A percentile compares a stretch with the other conserved stretches of the same genome.
Evolutionary conservation across 78 protist species (phyloP).

Genomic region (Anaeramoeba flamelloides): DNA sequence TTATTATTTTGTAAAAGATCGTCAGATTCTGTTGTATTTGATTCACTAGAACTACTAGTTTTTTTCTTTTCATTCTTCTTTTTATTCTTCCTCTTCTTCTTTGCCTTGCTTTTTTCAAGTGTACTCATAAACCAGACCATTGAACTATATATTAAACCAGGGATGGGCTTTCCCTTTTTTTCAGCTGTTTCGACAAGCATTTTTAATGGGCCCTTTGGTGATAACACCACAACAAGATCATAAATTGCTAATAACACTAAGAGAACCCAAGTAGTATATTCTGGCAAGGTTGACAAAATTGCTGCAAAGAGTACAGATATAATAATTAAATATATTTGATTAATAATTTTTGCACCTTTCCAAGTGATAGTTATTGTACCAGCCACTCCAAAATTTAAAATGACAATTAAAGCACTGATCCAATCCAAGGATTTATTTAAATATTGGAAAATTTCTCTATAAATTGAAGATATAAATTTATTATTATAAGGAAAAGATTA

Average conservation of each 20-base stretch:
- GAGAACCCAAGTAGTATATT: conserved; percentile 78
- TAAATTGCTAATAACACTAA: conserved; percentile 61
- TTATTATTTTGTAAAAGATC: background rate
- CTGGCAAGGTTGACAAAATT: conserved; percentile 36
- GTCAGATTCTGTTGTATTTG: background rate
- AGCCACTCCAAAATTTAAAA: conserved; percentile 63
- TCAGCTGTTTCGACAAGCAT: conserved; percentile 70
- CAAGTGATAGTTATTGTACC: conserved; percentile 64
- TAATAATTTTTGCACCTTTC: conserved; percentile 35
- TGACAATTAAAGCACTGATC: conserved; percentile 14
- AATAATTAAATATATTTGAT: conserved; percentile 48
- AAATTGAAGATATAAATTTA: background rate
- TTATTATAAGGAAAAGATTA: too few species aligned
- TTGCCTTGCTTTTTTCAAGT: too few species aligned
- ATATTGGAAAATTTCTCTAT: background rate
- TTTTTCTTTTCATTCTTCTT: background rate
- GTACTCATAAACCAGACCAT: too few species aligned
- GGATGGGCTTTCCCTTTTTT: conserved; percentile 68
- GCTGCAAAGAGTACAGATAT: background rate
- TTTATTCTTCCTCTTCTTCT: too few species aligned
- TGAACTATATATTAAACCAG: conserved; percentile 62
- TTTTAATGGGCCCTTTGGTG: conserved; percentile 77
- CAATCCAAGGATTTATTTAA: conserved; percentile 5
- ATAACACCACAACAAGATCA: conserved; percentile 66
- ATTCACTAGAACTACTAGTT: background rate